Evolutionary conservation across 164 flowering plant genomes (phyloP).

Genomic region (Paratinospora sagittata): DNA sequence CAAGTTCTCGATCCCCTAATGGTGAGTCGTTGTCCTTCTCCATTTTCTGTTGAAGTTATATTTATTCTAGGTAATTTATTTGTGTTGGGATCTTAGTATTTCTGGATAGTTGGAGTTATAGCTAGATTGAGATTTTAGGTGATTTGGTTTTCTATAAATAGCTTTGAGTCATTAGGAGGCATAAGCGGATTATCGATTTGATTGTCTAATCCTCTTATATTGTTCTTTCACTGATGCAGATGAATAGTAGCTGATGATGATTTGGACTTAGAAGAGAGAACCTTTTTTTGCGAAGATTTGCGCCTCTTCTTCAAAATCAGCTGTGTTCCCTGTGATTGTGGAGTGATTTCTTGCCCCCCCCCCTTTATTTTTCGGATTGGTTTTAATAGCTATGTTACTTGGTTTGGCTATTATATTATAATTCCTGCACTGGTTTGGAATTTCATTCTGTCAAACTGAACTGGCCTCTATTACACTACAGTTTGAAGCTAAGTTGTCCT

Average conservation of each 20-base stretch:
- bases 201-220: background rate
- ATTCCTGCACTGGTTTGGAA: conserved; percentile 3
- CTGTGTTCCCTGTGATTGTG: background rate
- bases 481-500: conserved; percentile 6
- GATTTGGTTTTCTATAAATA: no score
- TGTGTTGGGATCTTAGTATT: no score
- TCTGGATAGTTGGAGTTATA: no score
- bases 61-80: no score
- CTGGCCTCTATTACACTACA: conserved; percentile 1
- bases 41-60: no score
- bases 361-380: background rate
- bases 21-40: conserved; percentile 48
- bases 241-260: conserved; percentile 21
- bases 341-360: conserved; percentile 5
- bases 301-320: background rate
- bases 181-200: no score
- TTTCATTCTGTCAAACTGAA: background rate
- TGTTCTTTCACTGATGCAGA: conserved; percentile 22
- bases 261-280: background rate
- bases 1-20: conserved; percentile 58
- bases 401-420: background rate
- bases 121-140: no score
- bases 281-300: background rate
- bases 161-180: no score
- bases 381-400: background rate